phyloP scores from a whole-genome alignment of 352 stramenopile genomes.

The Globisporangium sylvaticum region DNA sequence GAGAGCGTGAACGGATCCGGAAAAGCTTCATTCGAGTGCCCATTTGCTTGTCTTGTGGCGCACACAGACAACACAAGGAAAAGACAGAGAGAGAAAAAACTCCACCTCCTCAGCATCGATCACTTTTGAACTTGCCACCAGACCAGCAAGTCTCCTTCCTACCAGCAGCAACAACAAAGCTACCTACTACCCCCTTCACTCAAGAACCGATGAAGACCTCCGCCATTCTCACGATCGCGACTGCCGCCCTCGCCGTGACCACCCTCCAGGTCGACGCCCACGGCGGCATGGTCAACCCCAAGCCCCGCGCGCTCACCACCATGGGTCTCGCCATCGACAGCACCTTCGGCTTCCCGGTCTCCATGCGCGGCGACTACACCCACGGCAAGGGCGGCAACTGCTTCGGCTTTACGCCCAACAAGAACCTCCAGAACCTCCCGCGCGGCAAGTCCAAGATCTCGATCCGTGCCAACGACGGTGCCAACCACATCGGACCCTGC shows the following conservation, averaged over 20 bases:
- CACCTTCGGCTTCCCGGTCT: constrained; percentile 30
- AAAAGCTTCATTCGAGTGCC: too few relatives aligned
- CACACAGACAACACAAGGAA: too few relatives aligned
- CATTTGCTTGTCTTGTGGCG: too few relatives aligned
- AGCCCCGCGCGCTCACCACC: constrained; percentile 32
- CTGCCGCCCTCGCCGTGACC: too few relatives aligned
- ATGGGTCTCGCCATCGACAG: constrained; percentile 35
- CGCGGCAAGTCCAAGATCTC: constrained; percentile 30
- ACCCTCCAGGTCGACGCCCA: constrained; percentile 17
- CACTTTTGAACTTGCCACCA: constrained; percentile 10
- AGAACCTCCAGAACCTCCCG: constrained; percentile 25
- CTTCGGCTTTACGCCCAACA: constrained; percentile 28
- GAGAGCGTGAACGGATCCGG: too few relatives aligned
- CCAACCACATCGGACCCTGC: constrained; percentile 40
- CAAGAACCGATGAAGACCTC: constrained; percentile 7
- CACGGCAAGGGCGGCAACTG: constrained; percentile 27
- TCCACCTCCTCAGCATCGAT: not conserved
- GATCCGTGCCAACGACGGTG: constrained; percentile 37
- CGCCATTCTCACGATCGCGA: not conserved
- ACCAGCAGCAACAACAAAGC: not conserved
- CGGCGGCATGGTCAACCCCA: constrained; percentile 30
- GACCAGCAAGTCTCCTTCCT: not conserved
- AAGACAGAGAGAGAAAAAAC: too few relatives aligned
- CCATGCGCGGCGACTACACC: constrained; percentile 24
- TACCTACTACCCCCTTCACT: not conserved